Base-by-base conservation (phyloP, 1,139 yeast genomes). In the Candida smagusa region DNA sequence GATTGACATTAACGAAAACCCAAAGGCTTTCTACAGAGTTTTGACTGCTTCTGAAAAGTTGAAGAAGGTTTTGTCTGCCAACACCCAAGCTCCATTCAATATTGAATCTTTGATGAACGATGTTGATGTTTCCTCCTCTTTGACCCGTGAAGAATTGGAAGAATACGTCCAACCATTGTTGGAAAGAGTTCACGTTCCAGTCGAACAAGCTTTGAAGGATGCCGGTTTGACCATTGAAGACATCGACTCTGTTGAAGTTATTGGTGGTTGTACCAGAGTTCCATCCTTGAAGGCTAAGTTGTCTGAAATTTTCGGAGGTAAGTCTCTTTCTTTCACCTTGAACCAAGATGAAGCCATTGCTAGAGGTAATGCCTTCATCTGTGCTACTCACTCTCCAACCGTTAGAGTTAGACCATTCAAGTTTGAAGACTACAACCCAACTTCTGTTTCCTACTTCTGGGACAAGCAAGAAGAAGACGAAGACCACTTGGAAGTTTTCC, bases 321-420 rank as follows among this genome's bases (percentile, higher is more conserved):
- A 88, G 76, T 84, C 74, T 54, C 77, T 92, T 61, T 87, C 97
- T 32, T 86, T 87, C 74, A 94, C 97, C 54, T 81, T 94, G 70
- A 92, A 94, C 79, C 97, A 90, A 74, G 99, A 92, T 63, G 99
- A 92, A 77, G 97, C 98, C 47, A 84, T 90, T 64, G 97, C 98
- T 45, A 86, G 94, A 68, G 99, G 99, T 75, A 95, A 96, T 54
- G 97, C 99, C 39, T 94, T 92, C 71, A 87, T 94, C 59, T 92
- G 98, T 69, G 99, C 98, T 54, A 87, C 90, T 71, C 97, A 90
- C 77, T 92, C 98, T 23, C 98, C 98, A 68, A 90, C 97, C 50
- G 82, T 92, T 58, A 86, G 98, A 74, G 98, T 94, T 41, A 85
- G 97, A 72, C 97, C 97, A 54, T 92, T 92, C 84, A 92, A 90